Conservation (phyloP, 345 rosid genomes). For the Limnanthes douglasii region DNA sequence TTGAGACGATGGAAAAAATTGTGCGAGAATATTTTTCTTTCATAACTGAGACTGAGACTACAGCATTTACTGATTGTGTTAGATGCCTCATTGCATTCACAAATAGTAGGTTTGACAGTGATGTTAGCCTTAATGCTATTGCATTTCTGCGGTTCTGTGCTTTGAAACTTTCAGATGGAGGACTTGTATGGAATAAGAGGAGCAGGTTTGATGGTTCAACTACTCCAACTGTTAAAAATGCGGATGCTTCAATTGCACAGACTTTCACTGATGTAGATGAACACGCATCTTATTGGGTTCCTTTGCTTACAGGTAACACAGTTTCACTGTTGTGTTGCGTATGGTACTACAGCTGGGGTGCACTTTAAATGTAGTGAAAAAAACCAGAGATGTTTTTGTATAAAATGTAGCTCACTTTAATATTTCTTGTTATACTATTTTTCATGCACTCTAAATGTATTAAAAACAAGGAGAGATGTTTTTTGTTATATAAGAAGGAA, state of each 20-base stretch:
- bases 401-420: too few species aligned
- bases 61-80: conserved; percentile 88
- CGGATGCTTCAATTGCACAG: conserved; percentile 20
- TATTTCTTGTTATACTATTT: too few species aligned
- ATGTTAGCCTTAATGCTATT: conserved; percentile 91
- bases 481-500: too few species aligned
- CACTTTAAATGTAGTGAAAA: background rate
- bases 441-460: too few species aligned
- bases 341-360: background rate
- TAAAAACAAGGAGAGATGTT: too few species aligned
- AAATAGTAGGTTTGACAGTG: conserved; percentile 69
- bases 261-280: conserved; percentile 44
- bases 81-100: conserved; percentile 89
- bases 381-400: too few species aligned
- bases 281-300: conserved; percentile 80
- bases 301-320: conserved; percentile 69
- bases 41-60: conserved; percentile 90
- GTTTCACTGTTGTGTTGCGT: conserved; percentile 5
- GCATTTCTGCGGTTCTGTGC: conserved; percentile 96
- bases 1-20: conserved; percentile 90
- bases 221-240: conserved; percentile 16
- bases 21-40: conserved; percentile 85
- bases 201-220: conserved; percentile 23
- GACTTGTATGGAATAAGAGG: conserved; percentile 54
- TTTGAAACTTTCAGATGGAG: conserved; percentile 85